A percentile compares a stretch with the other conserved stretches of the same genome.
These are phyloP conservation scores for Atalantia buxifolia DNA, from an alignment of 345 rosid genomes.

Conservation along the genomic window DNA sequence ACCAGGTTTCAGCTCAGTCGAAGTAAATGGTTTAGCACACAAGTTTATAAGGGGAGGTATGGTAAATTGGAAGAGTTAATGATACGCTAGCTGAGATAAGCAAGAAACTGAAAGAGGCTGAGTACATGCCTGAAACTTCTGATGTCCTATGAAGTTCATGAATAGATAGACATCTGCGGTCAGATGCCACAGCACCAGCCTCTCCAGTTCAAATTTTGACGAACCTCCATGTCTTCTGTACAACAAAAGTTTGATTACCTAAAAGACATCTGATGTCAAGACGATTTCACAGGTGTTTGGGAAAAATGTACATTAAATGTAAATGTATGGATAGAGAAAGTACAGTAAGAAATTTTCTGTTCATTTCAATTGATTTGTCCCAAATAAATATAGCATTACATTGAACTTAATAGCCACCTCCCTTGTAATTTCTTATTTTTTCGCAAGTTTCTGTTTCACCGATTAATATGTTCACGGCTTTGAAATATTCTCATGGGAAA, in stretches of 20 bases:
- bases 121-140: conserved; percentile 26
- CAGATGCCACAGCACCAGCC: conserved; percentile 25
- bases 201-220: conserved; percentile 19
- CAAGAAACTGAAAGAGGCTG: conserved; percentile 23
- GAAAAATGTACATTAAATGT: not conserved
- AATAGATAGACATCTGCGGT: conserved; percentile 26
- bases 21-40: conserved; percentile 26
- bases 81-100: conserved; percentile 23
- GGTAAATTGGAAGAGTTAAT: conserved; percentile 15
- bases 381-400: not conserved
- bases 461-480: not conserved
- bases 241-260: not conserved
- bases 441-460: not conserved
- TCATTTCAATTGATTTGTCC: not conserved
- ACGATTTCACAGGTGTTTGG: not conserved
- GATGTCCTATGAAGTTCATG: conserved; percentile 22
- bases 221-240: conserved; percentile 13
- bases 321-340: not conserved
- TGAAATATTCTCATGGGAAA: not conserved
- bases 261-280: conserved; percentile 19
- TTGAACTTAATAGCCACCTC: not conserved
- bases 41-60: conserved; percentile 30
- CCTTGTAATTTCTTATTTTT: no score
- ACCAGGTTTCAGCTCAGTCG: conserved; percentile 44
- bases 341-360: not conserved